A percentile compares a stretch with the other conserved stretches of the same genome.
Evolutionary conservation across 2,329 filamentous ascomycete species (phyloP).

Genomic region (Epichloe hybrida): DNA sequence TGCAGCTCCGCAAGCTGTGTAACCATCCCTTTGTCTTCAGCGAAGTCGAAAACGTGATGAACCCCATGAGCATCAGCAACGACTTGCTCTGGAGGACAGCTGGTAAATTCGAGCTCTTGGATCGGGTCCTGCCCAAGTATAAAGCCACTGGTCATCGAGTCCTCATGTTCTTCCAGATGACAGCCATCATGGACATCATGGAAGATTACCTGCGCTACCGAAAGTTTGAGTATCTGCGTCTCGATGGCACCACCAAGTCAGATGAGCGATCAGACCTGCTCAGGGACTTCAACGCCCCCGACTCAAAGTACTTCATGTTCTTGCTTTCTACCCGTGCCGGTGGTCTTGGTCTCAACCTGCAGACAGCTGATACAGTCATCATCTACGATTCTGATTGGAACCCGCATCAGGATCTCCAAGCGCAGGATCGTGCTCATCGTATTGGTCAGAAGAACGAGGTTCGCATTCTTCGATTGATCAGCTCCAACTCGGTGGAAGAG

Average conservation of each 20-base stretch:
- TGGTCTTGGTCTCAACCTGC: constrained; percentile 91
- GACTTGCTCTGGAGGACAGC: constrained; percentile 90
- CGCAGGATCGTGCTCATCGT: constrained; percentile 98
- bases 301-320: constrained; percentile 92
- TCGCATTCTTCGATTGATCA: constrained; percentile 88
- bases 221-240: constrained; percentile 72
- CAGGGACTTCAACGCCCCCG: constrained; percentile 74
- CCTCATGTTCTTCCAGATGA: constrained; percentile 99
- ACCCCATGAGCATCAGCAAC: constrained; percentile 75
- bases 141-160: constrained; percentile 82
- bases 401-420: constrained; percentile 96
- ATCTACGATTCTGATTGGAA: constrained; percentile 99
- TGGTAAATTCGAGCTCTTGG: constrained; percentile 93
- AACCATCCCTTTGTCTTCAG: constrained; percentile 99
- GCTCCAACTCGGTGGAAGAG: constrained; percentile 92
- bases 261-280: constrained; percentile 91
- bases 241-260: constrained; percentile 94
- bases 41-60: constrained; percentile 96
- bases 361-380: constrained; percentile 97
- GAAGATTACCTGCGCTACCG: constrained; percentile 87
- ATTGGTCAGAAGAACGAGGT: constrained; percentile 99
- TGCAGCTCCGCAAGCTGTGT: constrained; percentile 97
- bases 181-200: constrained; percentile 99
- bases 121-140: constrained; percentile 89
- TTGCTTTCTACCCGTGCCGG: constrained; percentile 95